Conservation (phyloP, 202 grass and related monocot species). For the Cymbopogon flexuosus region DNA sequence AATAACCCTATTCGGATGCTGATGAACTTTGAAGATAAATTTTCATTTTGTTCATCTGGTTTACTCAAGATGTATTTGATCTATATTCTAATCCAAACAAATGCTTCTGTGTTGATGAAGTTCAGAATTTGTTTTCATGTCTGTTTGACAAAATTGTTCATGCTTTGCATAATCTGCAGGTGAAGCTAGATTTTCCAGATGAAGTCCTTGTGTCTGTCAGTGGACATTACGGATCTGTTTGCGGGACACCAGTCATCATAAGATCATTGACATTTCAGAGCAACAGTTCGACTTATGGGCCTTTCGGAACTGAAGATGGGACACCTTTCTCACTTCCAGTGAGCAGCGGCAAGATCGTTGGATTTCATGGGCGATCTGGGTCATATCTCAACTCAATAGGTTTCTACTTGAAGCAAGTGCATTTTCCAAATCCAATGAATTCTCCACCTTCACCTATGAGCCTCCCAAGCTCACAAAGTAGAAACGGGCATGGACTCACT, state of each 20-base stretch:
- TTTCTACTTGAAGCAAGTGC: slow-evolving; percentile 59
- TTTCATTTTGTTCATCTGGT: not conserved
- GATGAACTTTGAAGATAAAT: not conserved
- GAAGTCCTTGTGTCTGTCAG: slow-evolving; percentile 57
- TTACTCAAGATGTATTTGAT: not conserved
- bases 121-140: slow-evolving; percentile 10
- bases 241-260: slow-evolving; percentile 51
- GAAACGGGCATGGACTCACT: slow-evolving; percentile 3
- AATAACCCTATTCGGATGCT: not conserved
- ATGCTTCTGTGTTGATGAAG: not conserved
- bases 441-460: slow-evolving; percentile 29
- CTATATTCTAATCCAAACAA: not conserved
- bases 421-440: slow-evolving; percentile 31
- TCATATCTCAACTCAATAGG: slow-evolving; percentile 71
- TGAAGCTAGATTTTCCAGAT: slow-evolving; percentile 58
- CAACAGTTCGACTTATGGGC: slow-evolving; percentile 57
- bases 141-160: not conserved
- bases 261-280: slow-evolving; percentile 74
- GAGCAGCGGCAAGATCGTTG: slow-evolving; percentile 54
- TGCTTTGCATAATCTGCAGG: slow-evolving; percentile 29
- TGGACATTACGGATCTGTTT: slow-evolving; percentile 61
- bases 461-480: slow-evolving; percentile 16
- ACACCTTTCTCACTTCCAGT: slow-evolving; percentile 59
- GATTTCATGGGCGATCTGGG: slow-evolving; percentile 67
- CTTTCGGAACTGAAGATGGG: slow-evolving; percentile 65